Conservation (phyloP, 345 rosid genomes). For the Triadica sebifera region DNA sequence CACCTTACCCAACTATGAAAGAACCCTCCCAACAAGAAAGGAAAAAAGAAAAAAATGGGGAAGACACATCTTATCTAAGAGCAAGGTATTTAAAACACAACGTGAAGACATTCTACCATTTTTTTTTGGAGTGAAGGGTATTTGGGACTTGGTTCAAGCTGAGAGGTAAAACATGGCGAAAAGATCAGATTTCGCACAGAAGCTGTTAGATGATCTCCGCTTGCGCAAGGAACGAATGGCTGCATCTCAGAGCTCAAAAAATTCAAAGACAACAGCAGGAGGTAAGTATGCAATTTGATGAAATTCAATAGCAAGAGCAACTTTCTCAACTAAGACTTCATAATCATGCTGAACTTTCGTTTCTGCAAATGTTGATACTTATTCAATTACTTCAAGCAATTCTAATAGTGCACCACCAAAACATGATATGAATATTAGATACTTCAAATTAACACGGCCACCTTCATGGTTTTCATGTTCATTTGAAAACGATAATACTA, state of each 20-base stretch:
- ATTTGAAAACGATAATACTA: not conserved
- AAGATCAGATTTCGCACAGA: conserved; percentile 87
- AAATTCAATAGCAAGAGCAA: not conserved
- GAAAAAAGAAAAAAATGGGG: not conserved
- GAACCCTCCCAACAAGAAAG: conserved; percentile 56
- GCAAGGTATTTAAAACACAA: conserved; percentile 16
- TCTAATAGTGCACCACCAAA: not conserved
- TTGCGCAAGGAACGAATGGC: conserved; percentile 71
- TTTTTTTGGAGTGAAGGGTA: conserved; percentile 13
- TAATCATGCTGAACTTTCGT: not conserved
- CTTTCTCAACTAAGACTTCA: not conserved
- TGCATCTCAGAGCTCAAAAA: conserved; percentile 45
- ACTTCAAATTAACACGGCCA: not conserved
- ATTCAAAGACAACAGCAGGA: conserved; percentile 24
- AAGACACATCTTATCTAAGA: conserved; percentile 12
- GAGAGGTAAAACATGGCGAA: conserved; percentile 53
- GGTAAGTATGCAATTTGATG: conserved; percentile 40
- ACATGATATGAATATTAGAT: not conserved
- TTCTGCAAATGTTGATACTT: conserved; percentile 13
- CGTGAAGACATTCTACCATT: conserved; percentile 12
- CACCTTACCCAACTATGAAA: conserved; percentile 82
- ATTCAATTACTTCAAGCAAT: conserved; percentile 16
- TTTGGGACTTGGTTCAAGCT: conserved; percentile 21
- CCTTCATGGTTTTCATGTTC: not conserved
- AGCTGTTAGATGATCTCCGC: conserved; percentile 86